phyloP scores from a whole-genome alignment of 306 rosid species.

The Styphnolobium japonicum region DNA sequence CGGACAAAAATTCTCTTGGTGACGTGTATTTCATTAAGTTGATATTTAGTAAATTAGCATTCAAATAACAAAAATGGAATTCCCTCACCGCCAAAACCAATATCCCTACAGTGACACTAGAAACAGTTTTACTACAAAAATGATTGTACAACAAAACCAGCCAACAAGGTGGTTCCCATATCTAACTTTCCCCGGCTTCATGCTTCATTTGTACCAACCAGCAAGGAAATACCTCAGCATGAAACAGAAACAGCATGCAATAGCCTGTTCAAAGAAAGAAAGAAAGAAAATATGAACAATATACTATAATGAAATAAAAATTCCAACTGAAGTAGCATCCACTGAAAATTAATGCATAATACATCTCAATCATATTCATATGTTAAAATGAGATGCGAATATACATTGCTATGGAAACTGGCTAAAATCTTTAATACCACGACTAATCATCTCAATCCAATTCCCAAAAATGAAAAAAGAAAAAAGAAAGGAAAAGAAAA shows the following conservation, averaged over 20 bases:
- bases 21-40: constrained; percentile 7
- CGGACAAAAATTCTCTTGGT: not conserved
- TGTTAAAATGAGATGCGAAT: not conserved
- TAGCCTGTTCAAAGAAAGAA: constrained; percentile 49
- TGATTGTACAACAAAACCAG: constrained; percentile 35
- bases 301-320: not conserved
- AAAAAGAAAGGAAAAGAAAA: not conserved
- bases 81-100: constrained; percentile 12
- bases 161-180: not conserved
- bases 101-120: constrained; percentile 3
- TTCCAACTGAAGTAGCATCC: not conserved
- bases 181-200: not conserved
- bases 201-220: constrained; percentile 90
- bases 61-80: not conserved
- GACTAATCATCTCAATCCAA: not conserved
- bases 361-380: not conserved
- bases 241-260: constrained; percentile 85
- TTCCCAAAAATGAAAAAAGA: too few relatives aligned
- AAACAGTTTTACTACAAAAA: constrained; percentile 29
- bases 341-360: not conserved
- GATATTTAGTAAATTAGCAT: not conserved
- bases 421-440: not conserved
- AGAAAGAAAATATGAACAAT: not conserved
- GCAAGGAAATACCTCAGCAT: constrained; percentile 77
- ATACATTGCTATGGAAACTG: not conserved